Evolutionary conservation across 495 filamentous ascomycete species (phyloP).

Genomic region (Penicillium verhagenii): DNA sequence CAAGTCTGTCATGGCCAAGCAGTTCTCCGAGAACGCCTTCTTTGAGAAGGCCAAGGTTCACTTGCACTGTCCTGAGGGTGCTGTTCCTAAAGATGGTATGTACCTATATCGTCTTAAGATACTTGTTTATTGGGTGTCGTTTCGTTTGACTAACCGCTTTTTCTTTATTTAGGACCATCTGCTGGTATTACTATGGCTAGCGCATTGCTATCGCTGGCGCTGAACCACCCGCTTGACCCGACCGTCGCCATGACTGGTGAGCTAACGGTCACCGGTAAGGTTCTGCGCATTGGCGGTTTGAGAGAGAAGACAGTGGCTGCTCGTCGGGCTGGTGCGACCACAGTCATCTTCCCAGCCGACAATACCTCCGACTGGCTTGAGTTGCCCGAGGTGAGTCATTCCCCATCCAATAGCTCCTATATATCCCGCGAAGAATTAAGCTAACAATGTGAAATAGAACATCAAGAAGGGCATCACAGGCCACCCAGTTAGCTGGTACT

Average conservation of each 20-base stretch:
- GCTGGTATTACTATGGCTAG: constrained; percentile 98
- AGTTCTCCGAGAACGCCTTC: constrained; percentile 88
- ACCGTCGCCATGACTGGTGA: constrained; percentile 98
- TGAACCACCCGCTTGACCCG: constrained; percentile 74
- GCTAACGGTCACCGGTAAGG: constrained; percentile 95
- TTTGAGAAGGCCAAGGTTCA: constrained; percentile 96
- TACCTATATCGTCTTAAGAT: constrained; percentile 10
- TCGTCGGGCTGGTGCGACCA: constrained; percentile 87
- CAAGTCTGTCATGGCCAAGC: constrained; percentile 78
- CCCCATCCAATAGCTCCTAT: not conserved
- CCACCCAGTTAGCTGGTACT: constrained; percentile 87
- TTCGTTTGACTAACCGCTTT: constrained; percentile 15
- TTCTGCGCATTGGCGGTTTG: constrained; percentile 91
- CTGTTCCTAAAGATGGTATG: constrained; percentile 88
- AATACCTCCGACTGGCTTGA: constrained; percentile 97
- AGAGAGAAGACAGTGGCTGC: constrained; percentile 99
- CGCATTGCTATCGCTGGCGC: constrained; percentile 77
- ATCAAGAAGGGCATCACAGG: constrained; percentile 96
- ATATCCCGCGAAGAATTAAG: not conserved
- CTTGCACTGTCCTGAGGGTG: constrained; percentile 95
- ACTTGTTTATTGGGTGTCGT: not conserved
- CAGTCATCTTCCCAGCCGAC: constrained; percentile 91
- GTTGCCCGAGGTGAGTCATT: constrained; percentile 76
- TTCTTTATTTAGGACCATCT: constrained; percentile 65
- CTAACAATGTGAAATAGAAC: constrained; percentile 56